A percentile compares a stretch with the other conserved stretches of the same genome.
These are phyloP conservation scores for Calycina herbarum DNA, from an alignment of 2,329 filamentous ascomycete species.

Conservation along the genomic window DNA sequence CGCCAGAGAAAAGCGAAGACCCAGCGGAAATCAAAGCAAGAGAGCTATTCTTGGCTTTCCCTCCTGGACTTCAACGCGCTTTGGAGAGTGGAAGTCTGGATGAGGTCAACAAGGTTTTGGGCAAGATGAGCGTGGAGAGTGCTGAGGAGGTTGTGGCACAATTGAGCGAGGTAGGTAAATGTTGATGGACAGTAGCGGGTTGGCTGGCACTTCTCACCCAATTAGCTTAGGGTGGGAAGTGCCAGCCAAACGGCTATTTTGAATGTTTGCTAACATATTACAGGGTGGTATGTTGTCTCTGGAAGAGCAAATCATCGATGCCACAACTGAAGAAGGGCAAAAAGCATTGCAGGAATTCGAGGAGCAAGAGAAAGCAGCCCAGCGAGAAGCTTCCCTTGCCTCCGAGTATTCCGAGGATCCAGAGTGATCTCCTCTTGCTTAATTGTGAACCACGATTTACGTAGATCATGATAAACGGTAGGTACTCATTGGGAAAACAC, in stretches of 20 bases:
- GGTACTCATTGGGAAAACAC: background rate
- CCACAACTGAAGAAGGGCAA: slow-evolving; percentile 84
- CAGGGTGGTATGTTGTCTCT: slow-evolving; percentile 84
- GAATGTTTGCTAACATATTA: slow-evolving; percentile 11
- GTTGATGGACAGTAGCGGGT: background rate
- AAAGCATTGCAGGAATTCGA: slow-evolving; percentile 76
- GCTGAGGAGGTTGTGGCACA: slow-evolving; percentile 83
- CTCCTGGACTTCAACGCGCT: slow-evolving; percentile 76
- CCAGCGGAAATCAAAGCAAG: slow-evolving; percentile 63
- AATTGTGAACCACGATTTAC: background rate
- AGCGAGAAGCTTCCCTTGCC: slow-evolving; percentile 17
- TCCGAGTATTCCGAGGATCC: slow-evolving; percentile 39
- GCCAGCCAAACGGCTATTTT: too few species aligned
- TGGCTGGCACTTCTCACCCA: background rate
- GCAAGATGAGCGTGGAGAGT: slow-evolving; percentile 84
- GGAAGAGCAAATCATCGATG: slow-evolving; percentile 92
- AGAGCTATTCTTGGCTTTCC: slow-evolving; percentile 80
- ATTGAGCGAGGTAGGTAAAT: slow-evolving; percentile 62
- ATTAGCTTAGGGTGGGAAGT: too few species aligned
- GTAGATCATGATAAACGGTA: background rate
- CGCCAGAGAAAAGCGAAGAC: slow-evolving; percentile 66
- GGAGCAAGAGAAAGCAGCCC: slow-evolving; percentile 46
- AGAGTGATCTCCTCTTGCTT: slow-evolving; percentile 31
- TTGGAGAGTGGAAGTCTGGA: slow-evolving; percentile 88
- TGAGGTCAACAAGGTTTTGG: slow-evolving; percentile 82